Evolutionary conservation across 768 basidiomycete species (phyloP).

Genomic region (Ramaria sp.): DNA sequence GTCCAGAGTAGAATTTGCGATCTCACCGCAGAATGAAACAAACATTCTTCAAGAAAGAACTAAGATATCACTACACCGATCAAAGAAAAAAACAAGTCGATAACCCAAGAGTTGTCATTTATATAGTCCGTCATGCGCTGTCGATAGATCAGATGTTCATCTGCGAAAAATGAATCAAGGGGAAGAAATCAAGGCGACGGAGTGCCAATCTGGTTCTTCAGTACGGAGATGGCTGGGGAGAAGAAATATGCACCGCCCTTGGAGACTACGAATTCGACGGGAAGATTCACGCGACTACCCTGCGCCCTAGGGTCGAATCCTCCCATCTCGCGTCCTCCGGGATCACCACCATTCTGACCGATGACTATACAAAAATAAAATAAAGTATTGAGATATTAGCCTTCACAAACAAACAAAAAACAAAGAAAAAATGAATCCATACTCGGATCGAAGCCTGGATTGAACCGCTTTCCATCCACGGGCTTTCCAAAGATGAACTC

Average conservation of each 20-base stretch:
- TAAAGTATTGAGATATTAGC: neutral
- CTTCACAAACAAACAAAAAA: neutral
- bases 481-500: conserved; percentile 14
- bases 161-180: too few relatives aligned
- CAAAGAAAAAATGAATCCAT: neutral
- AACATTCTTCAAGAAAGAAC: too few relatives aligned
- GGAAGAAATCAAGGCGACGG: too few relatives aligned
- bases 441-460: conserved; percentile 34
- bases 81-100: too few relatives aligned
- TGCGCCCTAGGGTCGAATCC: conserved; percentile 17
- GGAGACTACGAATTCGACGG: conserved; percentile 27
- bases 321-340: conserved; percentile 10
- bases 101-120: too few relatives aligned
- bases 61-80: too few relatives aligned
- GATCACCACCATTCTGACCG: conserved; percentile 7
- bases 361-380: neutral
- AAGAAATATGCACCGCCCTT: conserved; percentile 45
- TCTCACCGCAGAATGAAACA: too few relatives aligned
- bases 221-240: conserved; percentile 32
- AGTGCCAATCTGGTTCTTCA: conserved; percentile 20
- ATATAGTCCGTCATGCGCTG: too few relatives aligned
- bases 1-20: too few relatives aligned
- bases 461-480: conserved; percentile 11
- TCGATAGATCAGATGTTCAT: too few relatives aligned
- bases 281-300: conserved; percentile 11